phyloP scores from a whole-genome alignment of 1,139 yeast species.

The Saccharomyces hybrid region DNA sequence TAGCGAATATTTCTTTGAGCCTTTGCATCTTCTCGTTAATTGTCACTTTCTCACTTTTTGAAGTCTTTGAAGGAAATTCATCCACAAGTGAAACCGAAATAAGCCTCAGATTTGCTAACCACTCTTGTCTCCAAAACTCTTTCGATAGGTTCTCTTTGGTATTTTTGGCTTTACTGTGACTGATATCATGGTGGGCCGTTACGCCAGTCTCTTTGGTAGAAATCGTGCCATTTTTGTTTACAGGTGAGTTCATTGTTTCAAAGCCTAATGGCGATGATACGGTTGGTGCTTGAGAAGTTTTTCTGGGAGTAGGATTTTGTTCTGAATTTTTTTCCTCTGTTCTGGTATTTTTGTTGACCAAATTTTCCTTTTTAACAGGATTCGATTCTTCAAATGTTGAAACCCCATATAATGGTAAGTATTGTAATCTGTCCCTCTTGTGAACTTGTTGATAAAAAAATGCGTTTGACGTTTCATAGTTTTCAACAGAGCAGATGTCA shows the following conservation, averaged over 20 bases:
- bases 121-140: conserved; percentile 3
- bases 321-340: background rate
- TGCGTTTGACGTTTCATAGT: conserved; percentile 21
- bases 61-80: background rate
- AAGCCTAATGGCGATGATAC: background rate
- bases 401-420: conserved; percentile 10
- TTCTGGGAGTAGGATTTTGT: background rate
- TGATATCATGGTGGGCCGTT: background rate
- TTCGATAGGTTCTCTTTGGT: background rate
- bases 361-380: background rate
- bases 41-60: background rate
- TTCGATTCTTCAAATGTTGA: background rate
- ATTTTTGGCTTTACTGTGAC: background rate
- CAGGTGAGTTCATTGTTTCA: background rate
- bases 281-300: background rate
- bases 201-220: no score
- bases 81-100: conserved; percentile 3
- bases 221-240: no score
- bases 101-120: conserved; percentile 1
- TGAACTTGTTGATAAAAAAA: conserved; percentile 22
- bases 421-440: conserved; percentile 17
- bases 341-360: background rate
- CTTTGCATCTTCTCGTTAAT: background rate
- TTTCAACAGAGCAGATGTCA: conserved; percentile 22
- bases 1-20: conserved; percentile 3